Base-by-base conservation (phyloP, 108 stramenopile genomes). In the Pseudonitzschia multistriata region DNA sequence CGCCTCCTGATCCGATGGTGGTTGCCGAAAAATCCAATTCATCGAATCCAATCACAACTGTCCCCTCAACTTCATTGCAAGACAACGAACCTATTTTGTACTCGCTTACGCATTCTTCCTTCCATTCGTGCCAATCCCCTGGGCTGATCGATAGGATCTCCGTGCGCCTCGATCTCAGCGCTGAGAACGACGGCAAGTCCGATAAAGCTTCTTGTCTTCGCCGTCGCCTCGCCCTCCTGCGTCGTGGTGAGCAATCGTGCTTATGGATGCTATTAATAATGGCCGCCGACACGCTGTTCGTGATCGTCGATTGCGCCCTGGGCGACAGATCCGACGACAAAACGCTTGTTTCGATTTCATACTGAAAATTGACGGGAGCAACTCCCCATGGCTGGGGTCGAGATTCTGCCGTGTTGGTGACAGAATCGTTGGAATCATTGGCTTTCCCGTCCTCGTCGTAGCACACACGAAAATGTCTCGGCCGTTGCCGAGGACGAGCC, bases 131-230 rank as follows among this genome's bases (percentile, higher is more conserved):
- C 3, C 42, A 39, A 47, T 40, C 21, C 37, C 40, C 63, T 13
- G 57, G 57, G 34, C 57, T 59, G 34, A 59, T 59, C 31, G 57
- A 59, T n/a, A 35, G 31, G 33, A 59, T 59, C 35, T 59, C 57
- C 31, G n/a, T 33, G 57, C 57, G 57, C 34, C 57, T 33, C 3
- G 21, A 36, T 59, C 29, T 59, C 24, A 25, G 22, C 8, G 3
- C 50, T 1, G 57, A 59, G 14, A 14, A 30, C 27, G 24, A 55
- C 27, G 57, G 17, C 33, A 14, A 59, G 17, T n/a, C 25, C 33
- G 57, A 59, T 33, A 59, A 1, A 36, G 57, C 57, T 33, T 29
- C 13, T 45, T 47, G 63, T 33, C 34, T 60, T 3, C 34, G 31
- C 34, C 34, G 24, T 29, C 34, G 4, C 21, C 34, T 2, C 53